Base-by-base conservation (phyloP, 371 early-diverging fungal species). In the Phascolomyces articulosus region DNA sequence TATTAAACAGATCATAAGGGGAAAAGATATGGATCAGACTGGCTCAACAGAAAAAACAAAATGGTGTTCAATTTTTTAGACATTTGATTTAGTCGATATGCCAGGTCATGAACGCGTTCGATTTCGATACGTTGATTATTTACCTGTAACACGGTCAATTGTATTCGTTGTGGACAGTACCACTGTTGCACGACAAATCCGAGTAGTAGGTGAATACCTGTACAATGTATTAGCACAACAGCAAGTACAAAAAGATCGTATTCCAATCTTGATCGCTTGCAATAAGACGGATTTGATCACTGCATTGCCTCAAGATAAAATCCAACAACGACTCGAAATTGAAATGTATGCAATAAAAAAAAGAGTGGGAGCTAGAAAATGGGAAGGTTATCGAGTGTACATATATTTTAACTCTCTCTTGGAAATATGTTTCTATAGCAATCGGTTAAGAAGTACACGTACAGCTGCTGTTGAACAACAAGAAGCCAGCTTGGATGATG, bases 81-180 rank as follows among this genome's bases (percentile, higher is more conserved):
- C 82, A 10, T 67, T 82, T 31, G 86, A 87, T 40, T 64, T 94
- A n/a, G 89, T 96, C 3, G 96, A 96, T 75, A 72, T 96, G 20
- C 96, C 96, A 11, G 96, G 96, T 11, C 95, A 95, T 70, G 91
- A 91, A 65, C 93, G 91, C 63, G 85, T 93, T 15, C 87, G 92
- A 4, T 91, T 87, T 71, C 86, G 90, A 65, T 89, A 86, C 56
- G 64, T 81, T 48, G 90, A 93, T 57, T 89, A 84, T 65, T 74
- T 91, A 66, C 85, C 90, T 3, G 82, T 87, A 4, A 85, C 94
- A 18, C 86, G 86, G 15, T 88, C 85, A 3, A 75, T 95, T 48
- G 75, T 95, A 20, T 94, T 93, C 80, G 84, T 95, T 7, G 74
- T 96, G 1, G 95, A 96, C 68, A 85, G 91, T 55, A 82, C 90